Evolutionary conservation across 2,329 filamentous ascomycete genomes (phyloP), one percentile per base, ranked within the genome.

Genomic region (Aureobasidium sp.): DNA sequence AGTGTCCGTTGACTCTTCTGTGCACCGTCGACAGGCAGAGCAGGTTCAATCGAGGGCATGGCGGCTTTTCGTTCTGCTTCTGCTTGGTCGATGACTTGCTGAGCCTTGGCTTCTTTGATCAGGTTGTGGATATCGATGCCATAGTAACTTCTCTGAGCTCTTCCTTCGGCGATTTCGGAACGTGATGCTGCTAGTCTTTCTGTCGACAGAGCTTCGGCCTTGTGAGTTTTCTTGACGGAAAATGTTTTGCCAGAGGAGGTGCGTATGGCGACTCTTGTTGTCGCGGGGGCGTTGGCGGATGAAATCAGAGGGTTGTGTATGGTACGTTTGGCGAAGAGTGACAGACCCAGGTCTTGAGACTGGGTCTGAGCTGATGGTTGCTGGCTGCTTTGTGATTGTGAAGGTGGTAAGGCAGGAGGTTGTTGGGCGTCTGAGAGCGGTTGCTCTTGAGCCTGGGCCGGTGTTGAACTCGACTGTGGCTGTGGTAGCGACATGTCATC

Each of bases 121-220:
- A 99, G 78, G 61, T 85, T 80, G 73, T 97, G 91, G 37, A 99
- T 94, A 51, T 96, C 88, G 66, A 99, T 88, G 11, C 94, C 94
- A 72, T 96, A 99, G 75, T 92, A 97, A 68, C 87, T 87, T 68
- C 84, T 84, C 69, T 84, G 84, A 2, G 89, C 89, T 63, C 85
- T 81, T 1, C 88, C 87, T 62, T 87, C 70, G 3, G 69, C 83
- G 65, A 84, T 85, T 0, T 82, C 85, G 5, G 88, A 90, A 55
- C 88, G 80, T 12, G 84, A 82, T 25, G 87, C 87, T 3, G 89
- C 83, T 67, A 91, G 81, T 42, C 82, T 77, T 69, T 89, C 85
- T 69, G 88, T 90, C 0, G 87, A 79, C 1, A 82, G 71, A 0
- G 76, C 71, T 1, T 74, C 72, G 0, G 73, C 71, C 8, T 75